Conservation (phyloP, 1,284 basidiomycete genomes). For the Leccinum brunneo-olivaceum region DNA sequence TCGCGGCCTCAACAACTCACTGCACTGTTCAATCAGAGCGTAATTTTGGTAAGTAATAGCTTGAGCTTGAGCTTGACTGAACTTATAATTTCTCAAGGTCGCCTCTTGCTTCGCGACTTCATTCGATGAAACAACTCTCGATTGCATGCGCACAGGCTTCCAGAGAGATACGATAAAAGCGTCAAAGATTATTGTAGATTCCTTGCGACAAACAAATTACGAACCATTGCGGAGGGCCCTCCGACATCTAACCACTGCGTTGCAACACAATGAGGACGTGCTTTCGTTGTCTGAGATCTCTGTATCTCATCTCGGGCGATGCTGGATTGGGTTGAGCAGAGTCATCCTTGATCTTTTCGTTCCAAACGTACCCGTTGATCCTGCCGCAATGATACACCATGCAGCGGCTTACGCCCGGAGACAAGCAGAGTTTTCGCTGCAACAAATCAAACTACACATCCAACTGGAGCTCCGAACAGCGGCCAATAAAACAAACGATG, state of each 20-base stretch:
- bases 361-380: constrained; percentile 85
- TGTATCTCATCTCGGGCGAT: constrained; percentile 39
- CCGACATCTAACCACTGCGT: constrained; percentile 14
- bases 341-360: constrained; percentile 70
- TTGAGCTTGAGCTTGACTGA: neutral
- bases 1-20: constrained; percentile 38
- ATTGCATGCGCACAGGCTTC: constrained; percentile 11
- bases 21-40: constrained; percentile 34
- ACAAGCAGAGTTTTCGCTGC: constrained; percentile 41
- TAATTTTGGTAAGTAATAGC: constrained; percentile 33
- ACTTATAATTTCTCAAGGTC: constrained; percentile 24
- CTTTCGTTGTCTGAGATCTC: constrained; percentile 2
- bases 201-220: constrained; percentile 17
- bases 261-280: constrained; percentile 3
- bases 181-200: constrained; percentile 15
- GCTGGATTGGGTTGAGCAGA: constrained; percentile 63
- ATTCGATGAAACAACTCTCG: constrained; percentile 30
- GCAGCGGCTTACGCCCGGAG: constrained; percentile 44
- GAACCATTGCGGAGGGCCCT: constrained; percentile 23
- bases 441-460: constrained; percentile 54
- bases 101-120: constrained; percentile 39
- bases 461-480: constrained; percentile 55
- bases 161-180: constrained; percentile 7
- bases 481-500: constrained; percentile 53
- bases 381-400: constrained; percentile 63